Conservation (phyloP, 768 basidiomycete genomes). For the Cystobasidiopsis lactophilus region DNA sequence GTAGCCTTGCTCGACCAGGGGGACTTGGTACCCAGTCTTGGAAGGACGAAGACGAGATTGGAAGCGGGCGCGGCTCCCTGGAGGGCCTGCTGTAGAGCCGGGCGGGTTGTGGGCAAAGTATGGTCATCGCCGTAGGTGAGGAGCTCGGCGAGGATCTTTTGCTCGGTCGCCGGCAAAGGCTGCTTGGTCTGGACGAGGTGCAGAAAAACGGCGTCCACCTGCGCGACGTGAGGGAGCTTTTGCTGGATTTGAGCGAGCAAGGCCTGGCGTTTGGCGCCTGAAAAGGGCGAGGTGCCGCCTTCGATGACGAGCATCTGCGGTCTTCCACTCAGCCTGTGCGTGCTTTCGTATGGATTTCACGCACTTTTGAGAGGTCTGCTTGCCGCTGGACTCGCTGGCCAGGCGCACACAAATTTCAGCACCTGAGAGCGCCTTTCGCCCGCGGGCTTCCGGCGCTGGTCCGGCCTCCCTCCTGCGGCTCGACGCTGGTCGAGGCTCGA, state of each 20-base stretch:
- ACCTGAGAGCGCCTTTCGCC: no score
- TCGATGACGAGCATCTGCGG: slow-evolving; percentile 40
- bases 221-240: slow-evolving; percentile 33
- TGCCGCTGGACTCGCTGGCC: no score
- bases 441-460: no score
- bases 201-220: slow-evolving; percentile 62
- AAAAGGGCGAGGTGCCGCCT: slow-evolving; percentile 51
- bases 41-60: slow-evolving; percentile 45
- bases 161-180: slow-evolving; percentile 29
- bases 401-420: no score
- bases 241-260: slow-evolving; percentile 42
- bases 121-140: slow-evolving; percentile 67
- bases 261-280: slow-evolving; percentile 43
- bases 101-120: slow-evolving; percentile 30
- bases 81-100: slow-evolving; percentile 21
- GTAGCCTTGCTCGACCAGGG: slow-evolving; percentile 99
- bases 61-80: slow-evolving; percentile 6
- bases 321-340: neutral
- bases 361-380: no score
- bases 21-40: slow-evolving; percentile 73
- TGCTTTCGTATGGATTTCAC: no score
- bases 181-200: slow-evolving; percentile 51
- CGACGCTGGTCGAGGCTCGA: no score
- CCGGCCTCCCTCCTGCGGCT: no score
- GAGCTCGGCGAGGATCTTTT: slow-evolving; percentile 42